A percentile compares a stretch with the other conserved stretches of the same genome.
These are phyloP conservation scores for Poteriospumella lacustris DNA, from an alignment of 108 stramenopile species.

Conservation along the genomic window DNA sequence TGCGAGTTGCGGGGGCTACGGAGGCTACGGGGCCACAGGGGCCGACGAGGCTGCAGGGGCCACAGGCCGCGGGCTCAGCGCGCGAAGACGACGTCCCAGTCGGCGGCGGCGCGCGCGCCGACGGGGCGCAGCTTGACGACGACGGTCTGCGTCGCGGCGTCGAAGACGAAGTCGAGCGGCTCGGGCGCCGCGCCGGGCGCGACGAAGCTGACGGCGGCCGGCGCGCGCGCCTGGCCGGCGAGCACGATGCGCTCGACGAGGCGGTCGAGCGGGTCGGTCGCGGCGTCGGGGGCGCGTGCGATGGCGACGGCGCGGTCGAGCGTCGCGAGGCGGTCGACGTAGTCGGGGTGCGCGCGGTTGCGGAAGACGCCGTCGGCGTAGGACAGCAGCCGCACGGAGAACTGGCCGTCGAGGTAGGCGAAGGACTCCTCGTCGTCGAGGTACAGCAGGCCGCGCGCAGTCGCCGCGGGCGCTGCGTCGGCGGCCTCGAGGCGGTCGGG, in stretches of 20 bases:
- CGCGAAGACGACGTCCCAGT: background rate
- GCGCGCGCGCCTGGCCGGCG: conserved; percentile 16
- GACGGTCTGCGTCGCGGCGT: background rate
- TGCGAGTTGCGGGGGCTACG: too few species aligned
- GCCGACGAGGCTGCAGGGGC: too few species aligned
- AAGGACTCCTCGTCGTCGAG: conserved; percentile 93
- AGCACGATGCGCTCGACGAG: conserved; percentile 46
- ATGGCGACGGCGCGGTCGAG: background rate
- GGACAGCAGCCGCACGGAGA: conserved; percentile 25
- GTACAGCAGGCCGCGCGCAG: conserved; percentile 75
- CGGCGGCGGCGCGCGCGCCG: background rate
- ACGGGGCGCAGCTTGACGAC: background rate
- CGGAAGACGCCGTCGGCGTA: conserved; percentile 31
- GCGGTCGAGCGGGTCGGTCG: background rate
- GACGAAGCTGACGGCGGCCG: background rate
- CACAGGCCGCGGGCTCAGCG: too few species aligned
- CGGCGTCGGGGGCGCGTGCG: background rate
- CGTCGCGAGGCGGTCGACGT: too few species aligned
- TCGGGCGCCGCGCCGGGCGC: background rate
- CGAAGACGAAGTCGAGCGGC: background rate
- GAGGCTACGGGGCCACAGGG: too few species aligned
- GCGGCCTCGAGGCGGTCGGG: conserved; percentile 52
- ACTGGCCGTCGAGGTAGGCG: conserved; percentile 44
- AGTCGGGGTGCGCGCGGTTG: conserved; percentile 14
- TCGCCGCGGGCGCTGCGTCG: conserved; percentile 35